Percentiles rank a stretch among this genome's conserved stretches.
Evolutionary conservation across 768 basidiomycete species (phyloP).

Genomic region (Boletus tylopilopsis): DNA sequence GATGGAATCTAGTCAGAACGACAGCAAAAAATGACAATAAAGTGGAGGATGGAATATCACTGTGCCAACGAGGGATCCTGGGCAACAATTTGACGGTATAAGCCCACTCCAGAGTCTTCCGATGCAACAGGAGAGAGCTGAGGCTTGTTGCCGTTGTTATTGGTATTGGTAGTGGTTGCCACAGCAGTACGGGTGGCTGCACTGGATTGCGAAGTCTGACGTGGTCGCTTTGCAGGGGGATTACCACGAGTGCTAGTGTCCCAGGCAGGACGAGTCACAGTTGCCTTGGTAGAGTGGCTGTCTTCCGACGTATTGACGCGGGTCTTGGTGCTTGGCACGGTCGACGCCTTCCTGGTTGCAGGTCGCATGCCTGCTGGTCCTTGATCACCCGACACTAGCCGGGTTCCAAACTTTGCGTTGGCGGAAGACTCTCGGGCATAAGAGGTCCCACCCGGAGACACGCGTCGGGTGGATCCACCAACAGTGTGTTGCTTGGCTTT

Average conservation of each 20-base stretch:
- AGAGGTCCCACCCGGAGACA: conserved; percentile 43
- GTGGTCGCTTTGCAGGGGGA: conserved; percentile 50
- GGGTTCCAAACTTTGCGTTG: conserved; percentile 89
- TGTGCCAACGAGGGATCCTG: conserved; percentile 66
- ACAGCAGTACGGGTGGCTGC: conserved; percentile 44
- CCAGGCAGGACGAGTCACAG: conserved; percentile 75
- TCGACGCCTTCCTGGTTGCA: conserved; percentile 57
- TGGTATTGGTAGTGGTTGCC: conserved; percentile 27
- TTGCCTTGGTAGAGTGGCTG: conserved; percentile 61
- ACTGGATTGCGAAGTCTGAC: conserved; percentile 73
- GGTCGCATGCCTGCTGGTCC: conserved; percentile 44
- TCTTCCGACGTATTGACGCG: conserved; percentile 58
- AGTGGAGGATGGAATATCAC: conserved; percentile 13
- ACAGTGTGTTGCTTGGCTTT: conserved; percentile 40
- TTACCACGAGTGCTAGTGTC: conserved; percentile 54
- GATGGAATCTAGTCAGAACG: conserved; percentile 17
- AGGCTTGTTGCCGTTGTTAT: conserved; percentile 27
- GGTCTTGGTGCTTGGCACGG: conserved; percentile 40
- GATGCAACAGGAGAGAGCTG: conserved; percentile 67
- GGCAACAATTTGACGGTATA: conserved; percentile 79
- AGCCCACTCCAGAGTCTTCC: conserved; percentile 74
- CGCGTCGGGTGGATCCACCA: conserved; percentile 35
- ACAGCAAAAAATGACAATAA: conserved; percentile 2
- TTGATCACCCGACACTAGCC: conserved; percentile 65
- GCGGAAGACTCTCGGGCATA: conserved; percentile 82